phyloP scores from a whole-genome alignment of 306 rosid genomes.

The Trifolium subterraneum region DNA sequence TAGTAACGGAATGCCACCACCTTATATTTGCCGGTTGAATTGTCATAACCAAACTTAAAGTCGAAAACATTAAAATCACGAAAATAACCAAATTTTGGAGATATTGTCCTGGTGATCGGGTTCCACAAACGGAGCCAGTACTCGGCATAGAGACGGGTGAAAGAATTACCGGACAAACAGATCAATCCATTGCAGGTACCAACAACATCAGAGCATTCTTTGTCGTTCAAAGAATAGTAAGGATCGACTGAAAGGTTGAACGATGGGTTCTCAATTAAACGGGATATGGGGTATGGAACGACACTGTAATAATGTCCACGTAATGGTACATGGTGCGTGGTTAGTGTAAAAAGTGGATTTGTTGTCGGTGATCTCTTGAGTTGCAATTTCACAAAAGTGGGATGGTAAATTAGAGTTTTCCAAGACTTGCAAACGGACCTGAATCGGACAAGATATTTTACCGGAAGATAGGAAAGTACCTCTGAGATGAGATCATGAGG shows the following conservation, averaged over 20 bases:
- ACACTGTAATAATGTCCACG: neutral
- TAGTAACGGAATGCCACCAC: neutral
- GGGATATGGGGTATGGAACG: neutral
- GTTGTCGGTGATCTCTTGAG: neutral
- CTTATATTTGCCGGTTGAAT: neutral
- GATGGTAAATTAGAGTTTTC: neutral
- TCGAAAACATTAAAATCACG: neutral
- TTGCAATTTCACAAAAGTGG: neutral
- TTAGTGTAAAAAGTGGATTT: neutral
- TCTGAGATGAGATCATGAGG: neutral
- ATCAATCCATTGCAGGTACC: neutral
- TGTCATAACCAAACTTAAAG: neutral
- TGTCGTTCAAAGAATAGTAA: neutral
- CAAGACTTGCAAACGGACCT: neutral
- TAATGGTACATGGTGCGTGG: too few species aligned
- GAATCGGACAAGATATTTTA: neutral
- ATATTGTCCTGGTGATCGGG: neutral
- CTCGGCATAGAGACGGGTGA: too few species aligned
- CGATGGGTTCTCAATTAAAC: neutral
- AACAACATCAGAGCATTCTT: neutral
- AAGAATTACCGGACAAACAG: neutral
- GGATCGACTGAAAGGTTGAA: neutral
- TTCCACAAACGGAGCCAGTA: neutral
- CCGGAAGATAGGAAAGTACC: neutral
- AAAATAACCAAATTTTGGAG: neutral